Evolutionary conservation across 192 early-diverging fungal genomes (phyloP).

Genomic region (Podila minutissima): DNA sequence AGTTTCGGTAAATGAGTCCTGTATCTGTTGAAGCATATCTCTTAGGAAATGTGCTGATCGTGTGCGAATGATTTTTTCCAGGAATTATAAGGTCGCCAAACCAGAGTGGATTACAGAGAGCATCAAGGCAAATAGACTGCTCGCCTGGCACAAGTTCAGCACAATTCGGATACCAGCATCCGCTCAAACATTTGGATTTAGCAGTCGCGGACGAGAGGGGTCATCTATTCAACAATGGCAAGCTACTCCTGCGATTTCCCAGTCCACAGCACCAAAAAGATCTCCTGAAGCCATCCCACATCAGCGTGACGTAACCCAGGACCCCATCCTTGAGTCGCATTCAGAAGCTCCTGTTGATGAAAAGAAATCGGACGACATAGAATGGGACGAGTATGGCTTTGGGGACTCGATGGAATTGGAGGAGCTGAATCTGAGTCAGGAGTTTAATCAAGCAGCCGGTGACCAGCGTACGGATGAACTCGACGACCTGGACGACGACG

Average conservation of each 20-base stretch:
- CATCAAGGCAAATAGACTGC: slow-evolving; percentile 61
- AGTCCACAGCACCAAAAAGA: background rate
- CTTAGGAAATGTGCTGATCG: no score
- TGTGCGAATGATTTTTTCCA: slow-evolving; percentile 1
- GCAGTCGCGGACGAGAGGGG: background rate
- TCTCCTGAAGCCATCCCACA: no score
- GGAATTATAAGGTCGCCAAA: slow-evolving; percentile 71
- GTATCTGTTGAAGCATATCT: background rate
- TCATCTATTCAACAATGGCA: slow-evolving; percentile 4
- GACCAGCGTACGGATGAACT: background rate
- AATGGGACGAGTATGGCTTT: background rate
- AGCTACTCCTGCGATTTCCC: background rate
- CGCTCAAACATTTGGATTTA: slow-evolving; percentile 13
- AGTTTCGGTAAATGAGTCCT: slow-evolving; percentile 54
- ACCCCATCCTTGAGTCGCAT: background rate
- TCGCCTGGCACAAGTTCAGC: slow-evolving; percentile 76
- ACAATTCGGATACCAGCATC: slow-evolving; percentile 25
- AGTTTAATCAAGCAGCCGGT: background rate
- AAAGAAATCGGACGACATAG: background rate
- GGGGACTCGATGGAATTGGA: background rate
- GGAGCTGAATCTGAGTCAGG: background rate
- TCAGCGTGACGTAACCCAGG: background rate
- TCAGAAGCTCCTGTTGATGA: background rate
- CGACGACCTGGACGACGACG: background rate
- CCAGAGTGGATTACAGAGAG: slow-evolving; percentile 85